Evolutionary conservation across 176 grass and related monocot genomes (phyloP).

Genomic region (Aegilops bicornis): DNA sequence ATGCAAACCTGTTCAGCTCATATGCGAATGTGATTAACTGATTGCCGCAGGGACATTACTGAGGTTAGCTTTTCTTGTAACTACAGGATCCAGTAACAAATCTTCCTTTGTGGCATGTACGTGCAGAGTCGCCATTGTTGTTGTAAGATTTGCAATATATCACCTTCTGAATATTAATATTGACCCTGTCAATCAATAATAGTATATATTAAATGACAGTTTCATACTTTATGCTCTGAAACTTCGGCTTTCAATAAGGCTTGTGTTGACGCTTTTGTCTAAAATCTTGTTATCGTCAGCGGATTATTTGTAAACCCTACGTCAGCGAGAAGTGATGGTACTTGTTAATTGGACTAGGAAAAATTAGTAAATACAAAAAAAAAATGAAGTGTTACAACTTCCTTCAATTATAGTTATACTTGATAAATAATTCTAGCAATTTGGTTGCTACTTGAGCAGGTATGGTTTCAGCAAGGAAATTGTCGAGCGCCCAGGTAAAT

Average conservation of each 20-base stretch:
- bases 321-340: background rate
- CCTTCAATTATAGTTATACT: background rate
- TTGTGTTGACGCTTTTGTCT: background rate
- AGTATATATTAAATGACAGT: constrained; percentile 4
- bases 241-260: background rate
- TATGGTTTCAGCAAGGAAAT: constrained; percentile 95
- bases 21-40: background rate
- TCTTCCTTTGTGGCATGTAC: constrained; percentile 77
- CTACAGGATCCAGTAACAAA: constrained; percentile 87
- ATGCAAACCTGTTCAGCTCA: background rate
- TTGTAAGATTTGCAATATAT: constrained; percentile 52
- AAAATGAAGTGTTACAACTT: background rate
- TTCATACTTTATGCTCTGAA: background rate
- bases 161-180: background rate
- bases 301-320: background rate
- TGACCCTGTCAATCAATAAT: background rate
- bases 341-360: background rate
- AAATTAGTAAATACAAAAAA: background rate
- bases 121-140: constrained; percentile 56
- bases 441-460: constrained; percentile 38
- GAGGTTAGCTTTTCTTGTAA: constrained; percentile 46
- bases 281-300: background rate
- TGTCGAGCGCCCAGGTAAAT: constrained; percentile 78
- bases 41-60: background rate
- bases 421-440: constrained; percentile 8